A percentile compares a stretch with the other conserved stretches of the same genome.
Conservation (phyloP, 768 basidiomycete genomes). For the Russula dissimulans region DNA sequence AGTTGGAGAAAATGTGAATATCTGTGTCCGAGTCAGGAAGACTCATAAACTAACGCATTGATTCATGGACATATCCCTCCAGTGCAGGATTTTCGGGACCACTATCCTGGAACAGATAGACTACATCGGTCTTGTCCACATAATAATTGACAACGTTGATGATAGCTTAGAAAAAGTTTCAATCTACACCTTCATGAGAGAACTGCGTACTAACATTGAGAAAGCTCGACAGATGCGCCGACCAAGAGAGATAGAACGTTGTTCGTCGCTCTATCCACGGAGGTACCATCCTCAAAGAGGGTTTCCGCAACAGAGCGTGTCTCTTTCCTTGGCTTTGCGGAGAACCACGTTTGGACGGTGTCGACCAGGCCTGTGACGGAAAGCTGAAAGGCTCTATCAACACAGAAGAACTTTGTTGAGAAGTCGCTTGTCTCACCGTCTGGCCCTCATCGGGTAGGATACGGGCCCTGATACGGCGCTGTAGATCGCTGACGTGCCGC, state of each 20-base stretch:
- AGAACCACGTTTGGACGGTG: conserved; percentile 40
- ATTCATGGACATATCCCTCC: conserved; percentile 55
- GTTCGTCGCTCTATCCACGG: conserved; percentile 56
- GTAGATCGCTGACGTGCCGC: conserved; percentile 43
- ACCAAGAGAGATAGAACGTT: conserved; percentile 65
- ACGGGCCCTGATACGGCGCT: conserved; percentile 47
- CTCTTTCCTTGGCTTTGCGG: conserved; percentile 32
- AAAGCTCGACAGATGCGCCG: conserved; percentile 55
- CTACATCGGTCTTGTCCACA: conserved; percentile 34
- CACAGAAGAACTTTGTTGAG: neutral
- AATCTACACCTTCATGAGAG: neutral
- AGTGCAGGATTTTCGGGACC: conserved; percentile 34
- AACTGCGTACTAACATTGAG: conserved; percentile 40
- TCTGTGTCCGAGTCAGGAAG: too few species aligned
- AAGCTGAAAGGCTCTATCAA: conserved; percentile 20
- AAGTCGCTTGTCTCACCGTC: conserved; percentile 29
- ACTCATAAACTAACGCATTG: conserved; percentile 43
- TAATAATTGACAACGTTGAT: conserved; percentile 60
- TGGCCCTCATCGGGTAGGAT: conserved; percentile 32
- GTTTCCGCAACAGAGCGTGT: conserved; percentile 41
- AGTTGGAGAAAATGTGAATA: neutral
- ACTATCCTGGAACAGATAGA: conserved; percentile 29
- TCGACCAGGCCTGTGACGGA: conserved; percentile 36
- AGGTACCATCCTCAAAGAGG: conserved; percentile 47
- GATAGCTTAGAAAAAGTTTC: conserved; percentile 34